Conservation (phyloP, 2,329 filamentous ascomycete genomes). For the Rachicladosporium sp. region DNA sequence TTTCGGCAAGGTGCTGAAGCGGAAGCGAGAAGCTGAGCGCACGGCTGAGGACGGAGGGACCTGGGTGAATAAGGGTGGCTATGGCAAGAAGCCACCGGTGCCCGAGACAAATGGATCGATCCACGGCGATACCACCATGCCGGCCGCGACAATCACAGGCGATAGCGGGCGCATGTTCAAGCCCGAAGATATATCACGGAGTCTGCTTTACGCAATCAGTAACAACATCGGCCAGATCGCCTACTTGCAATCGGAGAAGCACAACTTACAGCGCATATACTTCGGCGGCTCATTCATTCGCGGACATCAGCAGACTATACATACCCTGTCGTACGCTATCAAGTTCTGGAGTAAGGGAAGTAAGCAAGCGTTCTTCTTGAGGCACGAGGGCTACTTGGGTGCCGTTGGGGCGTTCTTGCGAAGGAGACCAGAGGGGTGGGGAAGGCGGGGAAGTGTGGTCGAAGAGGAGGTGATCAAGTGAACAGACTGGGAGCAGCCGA, state of each 20-base stretch:
- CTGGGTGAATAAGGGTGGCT: slow-evolving; percentile 35
- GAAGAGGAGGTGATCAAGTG: slow-evolving; percentile 3
- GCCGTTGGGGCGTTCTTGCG: slow-evolving; percentile 90
- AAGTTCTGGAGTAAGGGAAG: slow-evolving; percentile 91
- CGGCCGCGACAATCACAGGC: slow-evolving; percentile 20
- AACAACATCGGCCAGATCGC: slow-evolving; percentile 99
- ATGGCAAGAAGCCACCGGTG: slow-evolving; percentile 25
- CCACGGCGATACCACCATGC: slow-evolving; percentile 16
- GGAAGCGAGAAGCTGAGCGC: slow-evolving; percentile 73
- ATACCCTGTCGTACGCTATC: slow-evolving; percentile 91
- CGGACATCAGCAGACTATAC: slow-evolving; percentile 94
- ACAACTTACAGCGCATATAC: slow-evolving; percentile 83
- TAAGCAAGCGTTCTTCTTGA: slow-evolving; percentile 90
- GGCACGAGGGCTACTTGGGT: slow-evolving; percentile 91
- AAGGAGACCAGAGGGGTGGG: slow-evolving; percentile 83
- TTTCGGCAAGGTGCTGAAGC: slow-evolving; percentile 91
- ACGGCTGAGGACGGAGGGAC: slow-evolving; percentile 62
- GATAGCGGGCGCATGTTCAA: slow-evolving; percentile 48
- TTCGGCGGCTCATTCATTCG: slow-evolving; percentile 96
- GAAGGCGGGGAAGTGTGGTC: slow-evolving; percentile 42
- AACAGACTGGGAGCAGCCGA: neutral
- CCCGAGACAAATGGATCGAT: slow-evolving; percentile 12
- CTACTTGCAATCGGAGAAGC: slow-evolving; percentile 92
- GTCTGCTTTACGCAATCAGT: slow-evolving; percentile 84
- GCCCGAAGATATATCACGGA: slow-evolving; percentile 76